A percentile compares a stretch with the other conserved stretches of the same genome.
Conservation (phyloP, 345 rosid species). For the Noccaea caerulescens region DNA sequence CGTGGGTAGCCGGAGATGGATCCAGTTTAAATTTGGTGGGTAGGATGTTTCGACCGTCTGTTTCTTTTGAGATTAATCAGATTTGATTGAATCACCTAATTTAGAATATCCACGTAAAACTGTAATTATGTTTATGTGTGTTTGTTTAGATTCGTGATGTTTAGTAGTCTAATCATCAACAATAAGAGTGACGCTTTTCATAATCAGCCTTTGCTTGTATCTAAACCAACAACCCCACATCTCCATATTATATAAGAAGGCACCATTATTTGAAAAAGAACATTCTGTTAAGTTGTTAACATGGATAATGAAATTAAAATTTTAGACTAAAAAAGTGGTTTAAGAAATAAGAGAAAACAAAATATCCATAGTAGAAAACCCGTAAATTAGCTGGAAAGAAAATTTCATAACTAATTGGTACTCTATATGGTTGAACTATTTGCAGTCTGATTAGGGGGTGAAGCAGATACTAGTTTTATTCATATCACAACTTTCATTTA, state of each 20-base stretch:
- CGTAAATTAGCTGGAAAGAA: not conserved
- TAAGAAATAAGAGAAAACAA: not conserved
- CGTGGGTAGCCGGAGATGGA: too few species aligned
- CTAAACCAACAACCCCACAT: constrained; percentile 27
- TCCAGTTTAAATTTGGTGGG: too few species aligned
- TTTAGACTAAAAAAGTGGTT: not conserved
- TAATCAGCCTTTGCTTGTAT: constrained; percentile 27
- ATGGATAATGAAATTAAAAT: not conserved
- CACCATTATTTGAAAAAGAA: constrained; percentile 11
- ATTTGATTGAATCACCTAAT: too few species aligned
- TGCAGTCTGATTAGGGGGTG: too few species aligned
- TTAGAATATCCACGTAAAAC: not conserved
- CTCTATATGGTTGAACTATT: too few species aligned
- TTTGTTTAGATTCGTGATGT: constrained; percentile 31
- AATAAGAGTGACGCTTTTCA: constrained; percentile 18
- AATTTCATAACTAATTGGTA: too few species aligned
- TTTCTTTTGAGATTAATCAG: too few species aligned
- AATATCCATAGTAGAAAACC: not conserved
- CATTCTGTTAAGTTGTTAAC: constrained; percentile 8
- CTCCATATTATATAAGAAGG: not conserved
- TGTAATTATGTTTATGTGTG: constrained; percentile 4
- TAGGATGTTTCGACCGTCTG: too few species aligned
- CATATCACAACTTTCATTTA: too few species aligned
- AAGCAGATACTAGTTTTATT: too few species aligned
- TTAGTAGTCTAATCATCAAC: constrained; percentile 37